phyloP scores from a whole-genome alignment of 2,329 filamentous ascomycete species.

The Nemania sp. region DNA sequence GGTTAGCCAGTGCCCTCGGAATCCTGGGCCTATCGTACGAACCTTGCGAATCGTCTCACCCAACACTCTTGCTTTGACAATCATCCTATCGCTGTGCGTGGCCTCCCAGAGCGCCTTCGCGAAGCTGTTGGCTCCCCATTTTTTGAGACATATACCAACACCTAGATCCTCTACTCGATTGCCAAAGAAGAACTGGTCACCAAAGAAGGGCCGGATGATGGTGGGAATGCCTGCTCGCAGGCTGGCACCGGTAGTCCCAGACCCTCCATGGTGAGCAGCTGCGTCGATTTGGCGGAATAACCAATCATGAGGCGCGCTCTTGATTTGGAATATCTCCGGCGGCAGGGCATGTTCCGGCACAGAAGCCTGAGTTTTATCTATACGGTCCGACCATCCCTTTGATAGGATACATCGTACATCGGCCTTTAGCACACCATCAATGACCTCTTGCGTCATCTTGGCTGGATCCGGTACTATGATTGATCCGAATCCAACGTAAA shows the following conservation, averaged over 20 bases:
- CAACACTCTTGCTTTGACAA: constrained; percentile 82
- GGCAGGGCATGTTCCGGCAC: constrained; percentile 78
- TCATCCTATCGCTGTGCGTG: constrained; percentile 91
- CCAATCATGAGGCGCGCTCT: constrained; percentile 95
- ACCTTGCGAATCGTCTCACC: constrained; percentile 90
- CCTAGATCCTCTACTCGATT: constrained; percentile 90
- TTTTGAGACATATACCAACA: constrained; percentile 89
- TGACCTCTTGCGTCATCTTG: constrained; percentile 90
- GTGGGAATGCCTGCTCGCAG: constrained; percentile 91
- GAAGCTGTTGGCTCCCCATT: constrained; percentile 87
- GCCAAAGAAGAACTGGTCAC: constrained; percentile 97
- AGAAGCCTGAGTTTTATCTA: constrained; percentile 49
- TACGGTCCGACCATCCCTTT: constrained; percentile 95
- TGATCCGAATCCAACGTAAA: constrained; percentile 97
- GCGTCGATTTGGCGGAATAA: constrained; percentile 94
- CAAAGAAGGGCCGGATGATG: constrained; percentile 96
- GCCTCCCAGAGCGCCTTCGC: constrained; percentile 91
- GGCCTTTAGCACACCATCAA: constrained; percentile 89
- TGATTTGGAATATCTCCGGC: constrained; percentile 86
- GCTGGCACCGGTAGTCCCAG: constrained; percentile 94
- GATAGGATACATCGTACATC: constrained; percentile 95
- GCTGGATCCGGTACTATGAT: constrained; percentile 92
- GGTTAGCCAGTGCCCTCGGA: constrained; percentile 37
- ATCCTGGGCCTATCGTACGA: constrained; percentile 53
- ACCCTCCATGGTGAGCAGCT: constrained; percentile 92